Evolutionary conservation across 2,329 filamentous ascomycete species (phyloP).

Genomic region (Fusarium palustre): DNA sequence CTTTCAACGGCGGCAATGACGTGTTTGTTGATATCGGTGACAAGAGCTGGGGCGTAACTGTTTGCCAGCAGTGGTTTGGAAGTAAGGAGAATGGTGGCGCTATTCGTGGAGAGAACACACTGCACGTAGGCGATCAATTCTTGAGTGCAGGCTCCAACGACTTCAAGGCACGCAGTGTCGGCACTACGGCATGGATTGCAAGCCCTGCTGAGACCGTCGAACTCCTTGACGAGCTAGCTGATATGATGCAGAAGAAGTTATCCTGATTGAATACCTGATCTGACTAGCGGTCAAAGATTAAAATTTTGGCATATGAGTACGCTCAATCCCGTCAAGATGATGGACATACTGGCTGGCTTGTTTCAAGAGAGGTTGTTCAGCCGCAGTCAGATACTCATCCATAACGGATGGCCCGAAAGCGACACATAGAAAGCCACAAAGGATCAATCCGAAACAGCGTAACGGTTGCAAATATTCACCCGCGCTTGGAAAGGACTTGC

Average conservation of each 20-base stretch:
- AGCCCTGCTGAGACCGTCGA: conserved; percentile 91
- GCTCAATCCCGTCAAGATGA: not conserved
- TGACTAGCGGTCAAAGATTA: not conserved
- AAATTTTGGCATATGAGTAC: not conserved
- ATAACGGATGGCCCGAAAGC: not conserved
- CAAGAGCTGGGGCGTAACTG: conserved; percentile 94
- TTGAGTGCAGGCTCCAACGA: conserved; percentile 95
- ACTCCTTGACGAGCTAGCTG: conserved; percentile 83
- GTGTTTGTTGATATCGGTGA: conserved; percentile 99
- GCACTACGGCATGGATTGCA: conserved; percentile 97
- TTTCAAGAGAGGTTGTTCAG: not conserved
- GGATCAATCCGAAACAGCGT: not conserved
- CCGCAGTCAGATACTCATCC: not conserved
- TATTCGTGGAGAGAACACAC: conserved; percentile 79
- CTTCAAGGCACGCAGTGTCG: conserved; percentile 92
- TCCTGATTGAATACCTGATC: conserved; percentile 32
- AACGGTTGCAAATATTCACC: not conserved
- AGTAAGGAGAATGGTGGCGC: conserved; percentile 52
- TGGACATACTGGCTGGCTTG: not conserved
- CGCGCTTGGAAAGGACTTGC: not conserved
- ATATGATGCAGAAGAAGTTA: conserved; percentile 59
- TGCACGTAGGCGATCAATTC: conserved; percentile 98
- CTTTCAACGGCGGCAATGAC: conserved; percentile 97
- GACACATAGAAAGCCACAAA: not conserved
- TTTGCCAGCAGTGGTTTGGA: conserved; percentile 92